Evolutionary conservation across 192 early-diverging fungal species (phyloP), one percentile per base, ranked within the genome.

Genomic region (Allomyces arbusculus): DNA sequence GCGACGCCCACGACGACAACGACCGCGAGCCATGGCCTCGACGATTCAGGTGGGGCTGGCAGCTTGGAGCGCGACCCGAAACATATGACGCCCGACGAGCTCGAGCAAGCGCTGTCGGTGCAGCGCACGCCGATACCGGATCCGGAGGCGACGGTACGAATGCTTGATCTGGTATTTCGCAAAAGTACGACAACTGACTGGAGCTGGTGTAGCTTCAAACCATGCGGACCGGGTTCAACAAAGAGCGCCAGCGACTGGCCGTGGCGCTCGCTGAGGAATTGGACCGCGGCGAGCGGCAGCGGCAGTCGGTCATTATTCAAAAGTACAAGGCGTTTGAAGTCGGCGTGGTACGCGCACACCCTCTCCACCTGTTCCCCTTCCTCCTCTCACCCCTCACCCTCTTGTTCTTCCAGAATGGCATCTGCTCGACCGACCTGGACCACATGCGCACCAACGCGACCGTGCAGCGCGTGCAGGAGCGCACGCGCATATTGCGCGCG

Each of bases 371-470:
- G 2, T 8, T 7, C 33, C 33, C 33, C 5, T 40, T 7, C 3
- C 26, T 7, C 33, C 0, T 40, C 33, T 7, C 7, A 7, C 33
- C 0, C 7, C 33, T 40, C 33, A 40, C 33, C 33, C 33, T 7
- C 33, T 40, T 7, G 4, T 0, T 40, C 33, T 40, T 40, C 33
- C 20, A 58, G 50, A 58, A 58, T 6, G 50, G 50, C 50, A 58
- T 58, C 20, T 58, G 50, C 20, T 58, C 50, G 12, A 58, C 50
- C 62, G 79, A 81, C 70, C 70, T 81, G 10, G 40, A 50, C 24
- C 63, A 64, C 16, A 81, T 81, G 79, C 68, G 79, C 26, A 25
- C 62, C 0, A 66, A 66, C 20, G 77, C 79, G 24, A 66, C 64
- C 14, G 65, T 50, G 10, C 66, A 74, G 50, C 69, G 70, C 24